Evolutionary conservation across 1,139 yeast species (phyloP), one percentile per base, ranked within the genome.

Genomic region (Saccharomyces hybrid): DNA sequence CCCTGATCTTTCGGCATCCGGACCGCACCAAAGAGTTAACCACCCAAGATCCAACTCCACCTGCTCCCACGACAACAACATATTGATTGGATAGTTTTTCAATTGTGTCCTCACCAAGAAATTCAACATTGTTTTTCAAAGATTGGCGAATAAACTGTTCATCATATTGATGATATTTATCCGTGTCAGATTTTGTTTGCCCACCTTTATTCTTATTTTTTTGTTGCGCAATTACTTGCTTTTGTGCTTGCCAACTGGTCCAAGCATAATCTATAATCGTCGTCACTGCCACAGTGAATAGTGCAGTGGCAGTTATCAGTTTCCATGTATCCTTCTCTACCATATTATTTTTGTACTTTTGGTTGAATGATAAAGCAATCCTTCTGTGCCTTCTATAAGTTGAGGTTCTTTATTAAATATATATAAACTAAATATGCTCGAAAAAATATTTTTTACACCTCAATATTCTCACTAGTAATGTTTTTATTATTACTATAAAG

Each of bases 1-100:
- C 78, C 63, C 91, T 79, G 53, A 93, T 72, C 56, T 80, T 79
- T 14, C 86, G 84, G 38, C 91, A 86, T 8, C 99, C 99, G 5
- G 96, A 87, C 63, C 99, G 81, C 1, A 88, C 88, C 57, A 93
- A 77, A 88, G 93, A 88, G 2, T 96, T 86, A 5, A 90, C 86
- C 8, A 86, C 96, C 95, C 97, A 90, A 0, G 97, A 90, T 2
- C 99, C 99, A 41, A 93, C 99, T 50, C 99, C 99, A 52, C 99
- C 99, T 7, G 93, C 95, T 28, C 99, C 99, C 14, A 93, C 97
- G 20, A 93, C 87, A 2, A 89, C 86, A 2, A 93, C 81, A 57
- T 82, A 78, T 63, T 89, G 85, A n/a, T 76, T 70, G 54, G 96
- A 81, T 23, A 93, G 80, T 57, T 81, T 82, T n/a, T 73, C 70